Evolutionary conservation across 179 eudicot genomes (phyloP), one percentile per base, ranked within the genome.

Genomic region (Patellifolia procumbens): DNA sequence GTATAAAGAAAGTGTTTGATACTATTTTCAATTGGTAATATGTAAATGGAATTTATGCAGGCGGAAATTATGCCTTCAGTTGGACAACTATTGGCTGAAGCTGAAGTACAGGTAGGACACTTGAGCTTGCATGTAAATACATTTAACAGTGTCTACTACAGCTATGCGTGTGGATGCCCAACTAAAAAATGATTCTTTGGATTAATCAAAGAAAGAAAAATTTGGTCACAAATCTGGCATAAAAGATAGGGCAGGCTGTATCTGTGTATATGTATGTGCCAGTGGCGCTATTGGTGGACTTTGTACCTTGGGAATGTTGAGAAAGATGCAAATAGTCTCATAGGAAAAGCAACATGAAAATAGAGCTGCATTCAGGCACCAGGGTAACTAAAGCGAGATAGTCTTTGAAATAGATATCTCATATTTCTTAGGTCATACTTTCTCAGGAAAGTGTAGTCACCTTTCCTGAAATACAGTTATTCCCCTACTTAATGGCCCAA

Each of bases 51-150:
- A 46, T 68, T 22, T 74, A 20, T 79, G 67, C 92, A 92, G 98
- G 97, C 96, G 2, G 92, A 91, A 86, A 80, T 78, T 80, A 88
- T 94, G 78, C 81, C 92, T 64, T 92, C 94, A 31, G 83, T 88
- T 75, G 97, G 91, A 78, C 78, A 85, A 68, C 83, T 94, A 58
- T 51, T 89, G 86, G 85, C 91, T 64, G 79, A 83, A 43, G 81
- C 80, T 32, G 91, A 92, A 56, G 79, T 94, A 76, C 98, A 94
- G 97, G 98, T 92, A 86, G 68, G 68, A 64, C 5, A 75, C 64
- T 35, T 66, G 53, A 49, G 60, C 46, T 55, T 69, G 26, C 58
- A 20, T 39, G 19, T 56, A 12, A 64, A 17, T 9, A 48, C 17
- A 19, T 45, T 32, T 45, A 43, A 26, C 8, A 39, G 43, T 68